A percentile compares a stretch with the other conserved stretches of the same genome.
Evolutionary conservation across 148 eudicot genomes (phyloP).

Genomic region (Arctostaphylos glauca): DNA sequence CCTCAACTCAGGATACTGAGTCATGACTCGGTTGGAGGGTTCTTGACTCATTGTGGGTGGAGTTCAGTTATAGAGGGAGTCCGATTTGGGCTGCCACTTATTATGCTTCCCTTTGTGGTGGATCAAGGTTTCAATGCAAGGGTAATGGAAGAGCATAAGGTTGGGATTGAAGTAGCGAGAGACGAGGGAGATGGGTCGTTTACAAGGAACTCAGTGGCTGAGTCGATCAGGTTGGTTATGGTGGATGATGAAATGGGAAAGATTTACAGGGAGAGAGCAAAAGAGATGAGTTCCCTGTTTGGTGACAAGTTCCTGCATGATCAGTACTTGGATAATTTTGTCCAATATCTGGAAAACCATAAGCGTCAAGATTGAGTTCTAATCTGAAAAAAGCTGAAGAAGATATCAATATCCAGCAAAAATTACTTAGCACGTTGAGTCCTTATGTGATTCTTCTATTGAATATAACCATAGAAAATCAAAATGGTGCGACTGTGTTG

Average conservation of each 20-base stretch:
- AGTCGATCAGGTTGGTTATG: conserved; percentile 14
- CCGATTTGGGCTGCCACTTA: conserved; percentile 8
- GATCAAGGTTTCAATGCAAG: conserved; percentile 26
- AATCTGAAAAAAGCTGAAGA: no score
- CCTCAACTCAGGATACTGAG: conserved; percentile 19
- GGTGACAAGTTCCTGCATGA: conserved; percentile 9
- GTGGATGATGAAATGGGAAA: neutral
- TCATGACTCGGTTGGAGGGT: conserved; percentile 16
- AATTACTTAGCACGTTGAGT: no score
- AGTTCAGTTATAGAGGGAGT: conserved; percentile 17
- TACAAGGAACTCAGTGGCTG: conserved; percentile 10
- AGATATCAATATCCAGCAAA: no score
- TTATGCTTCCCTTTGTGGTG: conserved; percentile 2
- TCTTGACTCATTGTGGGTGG: conserved; percentile 15
- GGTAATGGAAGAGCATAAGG: neutral
- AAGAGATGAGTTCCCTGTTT: neutral
- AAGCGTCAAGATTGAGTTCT: neutral
- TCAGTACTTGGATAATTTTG: neutral
- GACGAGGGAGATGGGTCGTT: conserved; percentile 10
- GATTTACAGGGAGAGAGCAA: neutral
- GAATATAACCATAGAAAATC: no score
- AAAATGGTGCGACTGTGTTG: no score
- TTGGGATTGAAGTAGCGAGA: conserved; percentile 16
- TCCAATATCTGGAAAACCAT: neutral
- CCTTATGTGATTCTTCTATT: no score